Conservation (phyloP, 257 asterid species). For the Gardenia jasminoides region DNA sequence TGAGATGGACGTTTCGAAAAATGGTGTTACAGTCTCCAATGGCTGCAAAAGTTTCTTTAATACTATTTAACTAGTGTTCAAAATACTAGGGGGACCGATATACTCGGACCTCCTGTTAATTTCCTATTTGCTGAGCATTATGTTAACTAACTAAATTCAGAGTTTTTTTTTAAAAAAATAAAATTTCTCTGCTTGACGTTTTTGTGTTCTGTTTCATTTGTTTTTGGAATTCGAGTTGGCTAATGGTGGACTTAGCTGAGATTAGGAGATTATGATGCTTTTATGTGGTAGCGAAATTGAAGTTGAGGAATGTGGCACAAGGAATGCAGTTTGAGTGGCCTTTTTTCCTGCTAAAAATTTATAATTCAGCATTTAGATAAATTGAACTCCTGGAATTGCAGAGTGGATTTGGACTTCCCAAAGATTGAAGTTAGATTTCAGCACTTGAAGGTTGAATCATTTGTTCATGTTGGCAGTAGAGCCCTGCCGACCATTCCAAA, state of each 20-base stretch:
- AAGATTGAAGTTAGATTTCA: constrained; percentile 86
- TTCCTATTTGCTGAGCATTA: too few relatives aligned
- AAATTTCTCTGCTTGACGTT: too few relatives aligned
- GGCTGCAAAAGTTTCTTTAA: too few relatives aligned
- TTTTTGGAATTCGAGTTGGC: background rate
- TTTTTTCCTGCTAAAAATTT: background rate
- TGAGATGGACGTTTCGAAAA: background rate
- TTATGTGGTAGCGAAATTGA: background rate
- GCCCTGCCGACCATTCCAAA: constrained; percentile 94
- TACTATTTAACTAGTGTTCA: too few relatives aligned
- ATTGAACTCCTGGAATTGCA: constrained; percentile 35
- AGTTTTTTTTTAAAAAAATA: too few relatives aligned
- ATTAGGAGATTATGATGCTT: background rate
- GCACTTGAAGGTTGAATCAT: constrained; percentile 68
- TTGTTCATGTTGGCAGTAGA: constrained; percentile 79
- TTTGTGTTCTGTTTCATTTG: too few relatives aligned
- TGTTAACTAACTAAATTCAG: too few relatives aligned
- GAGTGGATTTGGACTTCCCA: constrained; percentile 88
- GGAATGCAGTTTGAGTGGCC: background rate
- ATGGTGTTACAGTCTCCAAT: too few relatives aligned
- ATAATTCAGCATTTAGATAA: background rate
- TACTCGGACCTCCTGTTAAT: too few relatives aligned
- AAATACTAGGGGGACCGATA: too few relatives aligned
- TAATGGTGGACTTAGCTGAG: background rate
- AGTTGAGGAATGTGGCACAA: background rate